Percentiles rank a stretch among this genome's conserved stretches.
phyloP scores from a whole-genome alignment of 2,329 filamentous ascomycete genomes.

The Penicillium hesseltinei region DNA sequence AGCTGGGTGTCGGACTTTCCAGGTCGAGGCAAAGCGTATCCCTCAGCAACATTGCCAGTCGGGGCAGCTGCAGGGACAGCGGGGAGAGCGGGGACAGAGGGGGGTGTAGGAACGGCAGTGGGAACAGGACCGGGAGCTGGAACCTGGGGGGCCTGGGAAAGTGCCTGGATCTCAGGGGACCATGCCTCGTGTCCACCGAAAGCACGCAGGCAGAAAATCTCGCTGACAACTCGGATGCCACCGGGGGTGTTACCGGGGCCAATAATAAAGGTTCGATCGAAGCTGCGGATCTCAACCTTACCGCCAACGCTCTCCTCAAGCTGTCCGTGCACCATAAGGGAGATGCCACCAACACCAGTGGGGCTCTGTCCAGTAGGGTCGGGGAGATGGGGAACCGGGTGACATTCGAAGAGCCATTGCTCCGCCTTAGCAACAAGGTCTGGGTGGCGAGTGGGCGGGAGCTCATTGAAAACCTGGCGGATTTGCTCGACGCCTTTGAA shows the following conservation, averaged over 20 bases:
- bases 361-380: conserved; percentile 65
- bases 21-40: conserved; percentile 42
- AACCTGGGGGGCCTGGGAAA: conserved; percentile 28
- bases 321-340: conserved; percentile 77
- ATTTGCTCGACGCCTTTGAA: conserved; percentile 66
- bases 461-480: conserved; percentile 63
- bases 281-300: conserved; percentile 66
- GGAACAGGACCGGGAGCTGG: conserved; percentile 13
- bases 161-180: conserved; percentile 40
- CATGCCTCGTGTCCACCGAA: conserved; percentile 60
- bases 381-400: conserved; percentile 67
- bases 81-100: conserved; percentile 13
- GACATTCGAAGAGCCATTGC: conserved; percentile 82
- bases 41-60: conserved; percentile 30
- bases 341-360: conserved; percentile 71
- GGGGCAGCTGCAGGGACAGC: conserved; percentile 23
- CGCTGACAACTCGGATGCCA: conserved; percentile 73
- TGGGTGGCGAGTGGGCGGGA: conserved; percentile 74
- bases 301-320: conserved; percentile 70
- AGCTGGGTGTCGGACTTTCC: conserved; percentile 51
- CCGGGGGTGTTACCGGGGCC: conserved; percentile 68
- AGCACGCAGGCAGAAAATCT: conserved; percentile 71
- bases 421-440: conserved; percentile 63
- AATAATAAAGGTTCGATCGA: conserved; percentile 76
- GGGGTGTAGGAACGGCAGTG: conserved; percentile 13